A percentile compares a stretch with the other conserved stretches of the same genome.
Conservation (phyloP, 2,329 filamentous ascomycete genomes). For the Fusarium sp. region DNA sequence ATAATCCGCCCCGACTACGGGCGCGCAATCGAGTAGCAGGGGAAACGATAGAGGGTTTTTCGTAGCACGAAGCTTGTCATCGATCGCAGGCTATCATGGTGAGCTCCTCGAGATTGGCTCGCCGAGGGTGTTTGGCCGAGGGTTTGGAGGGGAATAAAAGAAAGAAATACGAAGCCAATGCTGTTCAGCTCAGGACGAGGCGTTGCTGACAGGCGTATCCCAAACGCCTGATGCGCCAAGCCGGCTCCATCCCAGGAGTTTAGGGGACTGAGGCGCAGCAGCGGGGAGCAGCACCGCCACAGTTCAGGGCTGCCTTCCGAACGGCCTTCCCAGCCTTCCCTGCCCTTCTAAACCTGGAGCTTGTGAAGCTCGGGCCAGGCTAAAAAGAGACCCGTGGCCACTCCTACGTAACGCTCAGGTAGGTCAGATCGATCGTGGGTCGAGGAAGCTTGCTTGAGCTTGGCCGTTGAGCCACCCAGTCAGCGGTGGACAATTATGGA, state of each 20-base stretch:
- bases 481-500: slow-evolving; percentile 17
- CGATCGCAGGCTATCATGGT: slow-evolving; percentile 36
- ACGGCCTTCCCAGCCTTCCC: no score
- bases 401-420: slow-evolving; percentile 16
- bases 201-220: slow-evolving; percentile 41
- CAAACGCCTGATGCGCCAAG: slow-evolving; percentile 32
- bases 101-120: slow-evolving; percentile 9
- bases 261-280: slow-evolving; percentile 45
- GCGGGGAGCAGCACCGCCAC: slow-evolving; percentile 44
- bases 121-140: slow-evolving; percentile 3
- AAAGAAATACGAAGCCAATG: slow-evolving; percentile 23
- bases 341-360: neutral
- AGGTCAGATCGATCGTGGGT: slow-evolving; percentile 14
- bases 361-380: slow-evolving; percentile 32
- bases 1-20: slow-evolving; percentile 22
- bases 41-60: slow-evolving; percentile 12
- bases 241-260: slow-evolving; percentile 16
- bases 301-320: slow-evolving; percentile 11
- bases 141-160: slow-evolving; percentile 14
- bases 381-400: slow-evolving; percentile 43
- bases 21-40: slow-evolving; percentile 25
- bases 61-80: slow-evolving; percentile 36
- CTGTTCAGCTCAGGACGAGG: slow-evolving; percentile 30
- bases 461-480: slow-evolving; percentile 36
- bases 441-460: slow-evolving; percentile 18